Evolutionary conservation across 352 stramenopile genomes (phyloP).

Genomic region (Porosira glacialis): DNA sequence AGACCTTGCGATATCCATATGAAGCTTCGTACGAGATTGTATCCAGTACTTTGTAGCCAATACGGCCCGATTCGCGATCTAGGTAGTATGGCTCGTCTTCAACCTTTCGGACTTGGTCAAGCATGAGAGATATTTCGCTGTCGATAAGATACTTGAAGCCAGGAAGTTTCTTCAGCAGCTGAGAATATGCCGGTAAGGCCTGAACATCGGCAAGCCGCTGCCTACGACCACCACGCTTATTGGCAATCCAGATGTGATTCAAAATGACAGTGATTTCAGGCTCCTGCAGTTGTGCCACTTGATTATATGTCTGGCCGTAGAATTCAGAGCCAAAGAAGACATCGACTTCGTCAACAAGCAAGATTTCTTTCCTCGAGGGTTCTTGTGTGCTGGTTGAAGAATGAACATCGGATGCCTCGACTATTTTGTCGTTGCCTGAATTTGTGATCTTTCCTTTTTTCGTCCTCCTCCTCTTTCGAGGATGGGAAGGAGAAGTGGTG

Average conservation of each 20-base stretch:
- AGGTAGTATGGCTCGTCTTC: constrained; percentile 64
- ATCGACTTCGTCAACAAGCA: constrained; percentile 79
- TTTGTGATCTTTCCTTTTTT: background rate
- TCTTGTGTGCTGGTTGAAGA: too few relatives aligned
- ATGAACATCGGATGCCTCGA: background rate
- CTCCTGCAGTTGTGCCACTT: constrained; percentile 45
- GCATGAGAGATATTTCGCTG: constrained; percentile 65
- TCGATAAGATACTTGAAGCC: constrained; percentile 59
- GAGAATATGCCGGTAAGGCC: constrained; percentile 43
- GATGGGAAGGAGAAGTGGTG: background rate
- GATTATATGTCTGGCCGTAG: constrained; percentile 67
- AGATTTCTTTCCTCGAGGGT: constrained; percentile 50
- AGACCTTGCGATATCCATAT: constrained; percentile 67
- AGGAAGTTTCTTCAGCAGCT: constrained; percentile 44
- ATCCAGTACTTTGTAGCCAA: constrained; percentile 75
- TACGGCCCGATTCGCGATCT: constrained; percentile 49
- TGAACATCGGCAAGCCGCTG: constrained; percentile 53
- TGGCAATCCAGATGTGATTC: constrained; percentile 54
- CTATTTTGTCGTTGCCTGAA: background rate
- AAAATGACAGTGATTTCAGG: constrained; percentile 49
- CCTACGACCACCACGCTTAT: constrained; percentile 29
- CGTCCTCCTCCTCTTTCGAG: constrained; percentile 13
- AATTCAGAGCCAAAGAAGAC: constrained; percentile 76
- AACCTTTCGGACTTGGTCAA: constrained; percentile 52
- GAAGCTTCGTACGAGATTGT: constrained; percentile 58